Evolutionary conservation across 495 filamentous ascomycete genomes (phyloP).

Genomic region (Penicillium cosmopolitanum): DNA sequence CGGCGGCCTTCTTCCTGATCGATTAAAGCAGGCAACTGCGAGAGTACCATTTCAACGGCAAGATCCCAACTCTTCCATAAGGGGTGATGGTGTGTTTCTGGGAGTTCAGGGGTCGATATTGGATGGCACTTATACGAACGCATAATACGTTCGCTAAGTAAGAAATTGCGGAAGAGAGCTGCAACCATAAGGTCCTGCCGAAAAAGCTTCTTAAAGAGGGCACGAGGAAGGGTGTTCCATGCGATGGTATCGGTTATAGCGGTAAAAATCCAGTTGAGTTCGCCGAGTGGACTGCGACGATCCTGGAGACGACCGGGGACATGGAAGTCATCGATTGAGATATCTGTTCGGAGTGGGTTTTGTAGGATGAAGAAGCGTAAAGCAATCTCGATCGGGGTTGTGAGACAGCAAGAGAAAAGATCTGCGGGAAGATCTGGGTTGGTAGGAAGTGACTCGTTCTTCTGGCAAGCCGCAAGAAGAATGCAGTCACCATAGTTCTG

Average conservation of each 20-base stretch:
- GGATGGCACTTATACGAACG: conserved; percentile 92
- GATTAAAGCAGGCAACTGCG: conserved; percentile 80
- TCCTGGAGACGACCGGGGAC: conserved; percentile 84
- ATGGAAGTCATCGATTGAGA: conserved; percentile 79
- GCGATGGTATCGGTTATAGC: conserved; percentile 99
- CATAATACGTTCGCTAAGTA: conserved; percentile 95
- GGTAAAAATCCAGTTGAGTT: conserved; percentile 99
- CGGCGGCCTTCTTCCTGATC: conserved; percentile 73
- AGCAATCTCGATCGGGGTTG: conserved; percentile 96
- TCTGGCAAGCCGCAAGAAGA: conserved; percentile 88
- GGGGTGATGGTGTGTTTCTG: conserved; percentile 88
- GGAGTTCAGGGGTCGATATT: conserved; percentile 83
- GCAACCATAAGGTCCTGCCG: conserved; percentile 99
- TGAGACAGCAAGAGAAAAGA: conserved; percentile 94
- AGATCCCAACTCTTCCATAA: conserved; percentile 98
- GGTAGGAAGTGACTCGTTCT: conserved; percentile 91
- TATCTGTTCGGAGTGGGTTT: conserved; percentile 76
- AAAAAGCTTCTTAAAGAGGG: conserved; percentile 94
- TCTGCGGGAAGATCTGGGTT: conserved; percentile 94
- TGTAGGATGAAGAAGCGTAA: conserved; percentile 92
- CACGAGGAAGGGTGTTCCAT: conserved; percentile 89
- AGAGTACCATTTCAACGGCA: conserved; percentile 93
- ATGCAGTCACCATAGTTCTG: conserved; percentile 79
- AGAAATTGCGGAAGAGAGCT: conserved; percentile 92
- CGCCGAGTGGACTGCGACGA: conserved; percentile 90